Conservation (phyloP, 1,284 basidiomycete species). For the Rhodofomes roseus region DNA sequence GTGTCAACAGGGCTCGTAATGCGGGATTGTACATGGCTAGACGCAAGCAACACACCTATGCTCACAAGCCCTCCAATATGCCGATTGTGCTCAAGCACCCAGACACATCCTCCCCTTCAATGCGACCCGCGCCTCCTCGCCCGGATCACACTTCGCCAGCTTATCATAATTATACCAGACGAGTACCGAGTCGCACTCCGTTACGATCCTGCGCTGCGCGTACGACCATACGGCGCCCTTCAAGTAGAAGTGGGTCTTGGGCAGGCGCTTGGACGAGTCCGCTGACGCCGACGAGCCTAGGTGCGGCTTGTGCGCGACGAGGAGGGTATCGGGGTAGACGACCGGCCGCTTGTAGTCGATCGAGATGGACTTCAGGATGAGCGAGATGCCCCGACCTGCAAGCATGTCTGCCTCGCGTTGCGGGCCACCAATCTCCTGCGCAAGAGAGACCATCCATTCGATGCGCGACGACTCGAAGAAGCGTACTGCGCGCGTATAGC, state of each 20-base stretch:
- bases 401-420: slow-evolving; percentile 51
- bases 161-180: slow-evolving; percentile 77
- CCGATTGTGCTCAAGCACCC: slow-evolving; percentile 4
- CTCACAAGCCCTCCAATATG: no score
- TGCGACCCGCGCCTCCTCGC: slow-evolving; percentile 34
- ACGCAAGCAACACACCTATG: no score
- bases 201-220: slow-evolving; percentile 54
- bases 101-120: slow-evolving; percentile 26
- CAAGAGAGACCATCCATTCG: slow-evolving; percentile 57
- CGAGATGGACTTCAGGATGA: slow-evolving; percentile 69
- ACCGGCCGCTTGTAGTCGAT: slow-evolving; percentile 66
- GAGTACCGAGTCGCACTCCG: slow-evolving; percentile 56
- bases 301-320: slow-evolving; percentile 54
- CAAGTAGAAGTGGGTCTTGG: slow-evolving; percentile 44
- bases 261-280: slow-evolving; percentile 17
- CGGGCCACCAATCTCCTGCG: slow-evolving; percentile 54
- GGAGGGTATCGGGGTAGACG: slow-evolving; percentile 68
- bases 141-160: slow-evolving; percentile 60
- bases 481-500: slow-evolving; percentile 17
- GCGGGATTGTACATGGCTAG: no score
- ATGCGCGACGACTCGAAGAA: slow-evolving; percentile 74
- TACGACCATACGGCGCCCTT: slow-evolving; percentile 59
- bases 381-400: slow-evolving; percentile 55
- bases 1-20: no score
- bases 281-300: slow-evolving; percentile 8